Conservation (phyloP, 768 basidiomycete species). For the Lactifluus rugatus region DNA sequence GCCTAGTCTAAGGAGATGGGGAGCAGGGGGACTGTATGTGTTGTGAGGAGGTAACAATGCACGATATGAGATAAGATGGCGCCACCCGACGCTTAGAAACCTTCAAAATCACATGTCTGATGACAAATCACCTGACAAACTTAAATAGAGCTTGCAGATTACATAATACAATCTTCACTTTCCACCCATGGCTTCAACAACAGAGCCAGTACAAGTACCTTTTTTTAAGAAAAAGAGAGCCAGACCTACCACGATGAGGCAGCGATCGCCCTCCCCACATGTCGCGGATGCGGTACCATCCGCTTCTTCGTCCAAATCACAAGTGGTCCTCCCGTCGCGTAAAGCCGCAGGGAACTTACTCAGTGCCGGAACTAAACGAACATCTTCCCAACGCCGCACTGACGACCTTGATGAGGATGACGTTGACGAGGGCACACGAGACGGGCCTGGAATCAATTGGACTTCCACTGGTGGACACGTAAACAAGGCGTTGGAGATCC, state of each 20-base stretch:
- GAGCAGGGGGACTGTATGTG: too few species aligned
- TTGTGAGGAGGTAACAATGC: too few species aligned
- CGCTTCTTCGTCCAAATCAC: constrained; percentile 40
- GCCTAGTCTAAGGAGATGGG: background rate
- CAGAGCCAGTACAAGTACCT: constrained; percentile 45
- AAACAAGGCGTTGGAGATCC: constrained; percentile 60
- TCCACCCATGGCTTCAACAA: constrained; percentile 26
- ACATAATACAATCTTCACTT: background rate
- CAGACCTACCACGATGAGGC: constrained; percentile 65
- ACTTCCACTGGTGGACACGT: constrained; percentile 66
- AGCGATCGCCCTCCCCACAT: constrained; percentile 63
- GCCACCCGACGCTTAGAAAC: too few species aligned
- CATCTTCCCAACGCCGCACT: constrained; percentile 38
- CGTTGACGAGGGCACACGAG: constrained; percentile 39
- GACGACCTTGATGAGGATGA: constrained; percentile 46
- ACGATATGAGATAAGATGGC: background rate
- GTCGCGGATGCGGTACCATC: constrained; percentile 47
- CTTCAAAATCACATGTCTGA: too few species aligned
- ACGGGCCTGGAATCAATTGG: constrained; percentile 65
- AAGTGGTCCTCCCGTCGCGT: constrained; percentile 70
- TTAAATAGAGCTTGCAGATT: background rate
- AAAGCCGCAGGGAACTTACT: constrained; percentile 62
- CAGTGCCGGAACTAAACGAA: constrained; percentile 65
- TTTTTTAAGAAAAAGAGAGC: constrained; percentile 87
- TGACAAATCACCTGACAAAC: too few species aligned